phyloP scores from a whole-genome alignment of 306 rosid genomes.

The Cucumis sativus region DNA sequence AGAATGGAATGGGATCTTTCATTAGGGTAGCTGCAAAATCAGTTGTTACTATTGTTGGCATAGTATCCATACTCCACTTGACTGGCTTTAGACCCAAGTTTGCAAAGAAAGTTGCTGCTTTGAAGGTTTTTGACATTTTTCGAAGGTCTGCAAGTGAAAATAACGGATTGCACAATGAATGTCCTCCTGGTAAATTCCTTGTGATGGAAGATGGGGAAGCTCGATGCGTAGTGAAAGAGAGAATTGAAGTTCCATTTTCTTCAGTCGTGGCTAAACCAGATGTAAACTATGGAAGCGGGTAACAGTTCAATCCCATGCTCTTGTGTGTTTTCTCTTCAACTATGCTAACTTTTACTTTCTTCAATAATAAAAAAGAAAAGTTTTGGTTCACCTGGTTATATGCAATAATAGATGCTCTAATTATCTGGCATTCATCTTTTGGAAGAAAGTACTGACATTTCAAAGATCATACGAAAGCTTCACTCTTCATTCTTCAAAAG shows the following conservation, averaged over 20 bases:
- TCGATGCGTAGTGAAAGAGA: conserved; percentile 85
- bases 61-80: conserved; percentile 49
- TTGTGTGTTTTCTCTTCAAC: neutral
- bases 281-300: conserved; percentile 90
- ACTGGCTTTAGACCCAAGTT: conserved; percentile 59
- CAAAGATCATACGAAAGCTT: neutral
- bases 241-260: conserved; percentile 94
- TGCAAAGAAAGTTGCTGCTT: conserved; percentile 17
- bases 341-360: neutral
- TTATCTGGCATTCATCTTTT: neutral
- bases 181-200: conserved; percentile 71
- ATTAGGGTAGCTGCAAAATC: conserved; percentile 54
- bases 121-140: conserved; percentile 23
- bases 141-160: conserved; percentile 24
- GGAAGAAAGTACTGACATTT: neutral
- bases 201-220: conserved; percentile 63
- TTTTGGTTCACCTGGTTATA: neutral
- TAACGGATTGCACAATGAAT: conserved; percentile 18
- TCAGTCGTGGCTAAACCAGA: conserved; percentile 64
- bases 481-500: neutral
- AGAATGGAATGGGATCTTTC: conserved; percentile 34
- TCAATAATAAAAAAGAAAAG: neutral
- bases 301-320: neutral
- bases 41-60: conserved; percentile 51
- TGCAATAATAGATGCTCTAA: neutral